These are phyloP conservation scores for Scheffersomyces cryptocercus DNA, from an alignment of 1,139 yeast species.

Conservation along the genomic window DNA sequence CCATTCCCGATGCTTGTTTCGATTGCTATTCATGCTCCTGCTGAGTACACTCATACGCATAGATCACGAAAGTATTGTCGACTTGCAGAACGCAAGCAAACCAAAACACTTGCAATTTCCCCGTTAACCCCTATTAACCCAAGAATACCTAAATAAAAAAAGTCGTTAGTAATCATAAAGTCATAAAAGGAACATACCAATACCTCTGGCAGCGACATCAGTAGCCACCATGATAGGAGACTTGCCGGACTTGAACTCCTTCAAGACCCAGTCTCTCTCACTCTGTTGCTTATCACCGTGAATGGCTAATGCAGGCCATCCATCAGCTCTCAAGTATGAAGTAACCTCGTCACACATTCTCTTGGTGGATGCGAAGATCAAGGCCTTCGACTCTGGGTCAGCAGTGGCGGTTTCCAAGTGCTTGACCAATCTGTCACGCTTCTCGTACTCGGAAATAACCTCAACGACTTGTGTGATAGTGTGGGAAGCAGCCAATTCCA, in stretches of 20 bases:
- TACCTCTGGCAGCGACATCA: constrained; percentile 99
- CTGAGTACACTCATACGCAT: too few species aligned
- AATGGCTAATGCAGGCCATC: constrained; percentile 98
- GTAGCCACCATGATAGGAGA: constrained; percentile 99
- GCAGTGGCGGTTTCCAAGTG: constrained; percentile 84
- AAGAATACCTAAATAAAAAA: not conserved
- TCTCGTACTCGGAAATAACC: constrained; percentile 87
- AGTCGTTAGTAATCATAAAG: constrained; percentile 1
- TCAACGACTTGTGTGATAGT: constrained; percentile 93
- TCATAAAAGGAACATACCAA: constrained; percentile 73
- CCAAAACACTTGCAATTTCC: too few species aligned
- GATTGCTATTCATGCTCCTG: too few species aligned
- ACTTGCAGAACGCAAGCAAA: too few species aligned
- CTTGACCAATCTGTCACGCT: constrained; percentile 84
- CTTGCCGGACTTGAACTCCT: constrained; percentile 87
- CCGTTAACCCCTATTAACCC: not conserved
- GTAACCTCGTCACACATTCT: constrained; percentile 97
- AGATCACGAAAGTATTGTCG: too few species aligned
- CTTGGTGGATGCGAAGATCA: constrained; percentile 92
- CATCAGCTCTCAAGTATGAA: constrained; percentile 87
- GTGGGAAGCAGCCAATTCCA: constrained; percentile 95
- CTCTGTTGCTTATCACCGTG: constrained; percentile 98
- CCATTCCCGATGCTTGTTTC: too few species aligned
- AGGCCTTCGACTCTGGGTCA: constrained; percentile 73
- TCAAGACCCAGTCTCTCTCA: constrained; percentile 98